Base-by-base conservation (phyloP, 495 filamentous ascomycete species). In the Niebla homalea region DNA sequence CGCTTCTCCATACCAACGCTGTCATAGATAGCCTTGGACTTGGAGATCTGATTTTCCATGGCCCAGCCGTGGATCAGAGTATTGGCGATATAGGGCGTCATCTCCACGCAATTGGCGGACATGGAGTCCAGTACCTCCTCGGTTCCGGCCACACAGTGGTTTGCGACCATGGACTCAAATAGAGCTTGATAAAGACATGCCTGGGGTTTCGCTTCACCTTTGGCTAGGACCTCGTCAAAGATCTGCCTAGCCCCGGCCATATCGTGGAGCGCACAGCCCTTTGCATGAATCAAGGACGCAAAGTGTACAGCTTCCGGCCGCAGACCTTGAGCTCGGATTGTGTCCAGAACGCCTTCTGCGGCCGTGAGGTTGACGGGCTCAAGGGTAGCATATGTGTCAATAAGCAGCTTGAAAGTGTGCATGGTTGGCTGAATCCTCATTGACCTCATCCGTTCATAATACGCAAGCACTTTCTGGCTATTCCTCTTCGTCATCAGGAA, bases 41-140 rank as follows among this genome's bases (percentile, higher is more conserved):
- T 88, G 46, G 63, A 66, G 22, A 98, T 85, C 49, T 89, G 76
- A 65, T 83, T 84, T 64, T 85, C 85, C 25, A 78, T 70, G 35
- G 93, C 88, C 92, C 92, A 98, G 53, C 92, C 92, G 58, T 97
- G 88, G 62, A 98, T 98, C n/a, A 98, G 78, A 1, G 88, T 94
- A 72, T 98, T 98, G 58, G 93, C 92, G 57, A 98, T 97, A 68
- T 98, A 98, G 1, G 92, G 84, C 4, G 93, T 97, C 75, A 96
- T 80, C 48, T 86, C 84, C 11, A 97, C 80, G 40, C 78, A 68
- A 46, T 75, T 77, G 18, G 65, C 55, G 19, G 67, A 65, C 92
- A 98, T 97, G 47, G 83, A 70, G 19, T 69, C 66, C 19, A 96
- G 79, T 39, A 94, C 61, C 2, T 73, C 64, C 54, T 87, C 80